Evolutionary conservation across 176 grass and related monocot genomes (phyloP).

Genomic region (Oropetium thomaeum): DNA sequence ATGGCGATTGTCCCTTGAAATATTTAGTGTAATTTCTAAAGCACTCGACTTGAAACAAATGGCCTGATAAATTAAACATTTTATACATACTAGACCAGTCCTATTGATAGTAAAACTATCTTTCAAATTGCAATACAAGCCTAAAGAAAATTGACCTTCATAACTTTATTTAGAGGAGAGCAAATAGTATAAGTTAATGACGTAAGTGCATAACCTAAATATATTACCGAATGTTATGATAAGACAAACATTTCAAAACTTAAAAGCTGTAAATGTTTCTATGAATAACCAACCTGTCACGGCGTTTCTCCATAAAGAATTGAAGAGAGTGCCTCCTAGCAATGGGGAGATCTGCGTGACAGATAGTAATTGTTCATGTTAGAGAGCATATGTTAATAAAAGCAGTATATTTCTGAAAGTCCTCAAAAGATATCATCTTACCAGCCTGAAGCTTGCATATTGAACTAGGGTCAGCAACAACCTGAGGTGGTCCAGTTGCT

Average conservation of each 20-base stretch:
- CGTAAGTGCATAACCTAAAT: not conserved
- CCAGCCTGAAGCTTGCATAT: constrained; percentile 91
- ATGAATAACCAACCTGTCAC: constrained; percentile 74
- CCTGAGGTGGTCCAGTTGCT: constrained; percentile 48
- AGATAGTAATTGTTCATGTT: constrained; percentile 8
- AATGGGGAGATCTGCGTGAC: constrained; percentile 71
- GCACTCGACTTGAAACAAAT: not conserved
- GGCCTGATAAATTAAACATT: not conserved
- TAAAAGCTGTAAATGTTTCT: not conserved
- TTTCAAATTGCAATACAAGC: not conserved
- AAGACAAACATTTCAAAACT: not conserved
- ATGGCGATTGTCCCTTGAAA: no score
- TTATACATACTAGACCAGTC: constrained; percentile 1
- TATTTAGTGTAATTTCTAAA: not conserved
- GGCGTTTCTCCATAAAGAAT: constrained; percentile 90
- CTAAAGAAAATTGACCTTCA: not conserved
- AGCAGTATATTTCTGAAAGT: not conserved
- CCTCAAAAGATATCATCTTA: constrained; percentile 28
- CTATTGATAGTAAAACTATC: not conserved
- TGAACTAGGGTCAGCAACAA: constrained; percentile 38
- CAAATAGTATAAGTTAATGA: not conserved
- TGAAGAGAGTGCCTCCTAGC: constrained; percentile 93
- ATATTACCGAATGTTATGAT: not conserved
- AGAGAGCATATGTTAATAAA: not conserved
- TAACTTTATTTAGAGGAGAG: not conserved